phyloP scores from a whole-genome alignment of 1,139 yeast genomes.

The Pneumocystis jirovecii region DNA sequence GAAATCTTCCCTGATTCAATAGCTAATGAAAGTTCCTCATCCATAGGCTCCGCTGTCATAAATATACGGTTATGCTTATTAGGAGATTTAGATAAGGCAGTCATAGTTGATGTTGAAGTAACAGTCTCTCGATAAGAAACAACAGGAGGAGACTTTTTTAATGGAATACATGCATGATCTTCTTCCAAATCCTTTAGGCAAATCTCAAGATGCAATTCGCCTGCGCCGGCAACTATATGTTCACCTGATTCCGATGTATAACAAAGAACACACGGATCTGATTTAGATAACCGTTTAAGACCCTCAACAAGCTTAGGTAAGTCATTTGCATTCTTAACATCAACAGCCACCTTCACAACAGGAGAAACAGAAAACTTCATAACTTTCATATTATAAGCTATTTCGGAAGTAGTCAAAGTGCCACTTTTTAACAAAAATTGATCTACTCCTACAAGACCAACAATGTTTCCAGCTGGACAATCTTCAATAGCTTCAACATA shows the following conservation, averaged over 20 bases:
- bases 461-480: conserved; percentile 99
- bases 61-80: conserved; percentile 99
- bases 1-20: conserved; percentile 83
- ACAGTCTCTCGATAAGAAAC: conserved; percentile 99
- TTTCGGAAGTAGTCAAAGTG: conserved; percentile 92
- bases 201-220: conserved; percentile 99
- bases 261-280: conserved; percentile 96
- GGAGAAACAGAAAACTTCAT: conserved; percentile 99
- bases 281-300: conserved; percentile 98
- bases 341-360: conserved; percentile 98
- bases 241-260: conserved; percentile 90
- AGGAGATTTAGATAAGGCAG: conserved; percentile 97
- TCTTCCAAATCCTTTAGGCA: conserved; percentile 91
- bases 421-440: conserved; percentile 99
- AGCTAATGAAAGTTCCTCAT: conserved; percentile 83
- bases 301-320: conserved; percentile 99
- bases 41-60: conserved; percentile 92
- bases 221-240: conserved; percentile 99
- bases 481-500: conserved; percentile 95
- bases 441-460: conserved; percentile 99
- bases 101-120: conserved; percentile 81
- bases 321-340: conserved; percentile 98
- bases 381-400: conserved; percentile 98
- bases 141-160: conserved; percentile 93
- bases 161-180: conserved; percentile 99